These are phyloP conservation scores for Herpetospermum pedunculosum DNA, from an alignment of 306 rosid species.

Conservation along the genomic window DNA sequence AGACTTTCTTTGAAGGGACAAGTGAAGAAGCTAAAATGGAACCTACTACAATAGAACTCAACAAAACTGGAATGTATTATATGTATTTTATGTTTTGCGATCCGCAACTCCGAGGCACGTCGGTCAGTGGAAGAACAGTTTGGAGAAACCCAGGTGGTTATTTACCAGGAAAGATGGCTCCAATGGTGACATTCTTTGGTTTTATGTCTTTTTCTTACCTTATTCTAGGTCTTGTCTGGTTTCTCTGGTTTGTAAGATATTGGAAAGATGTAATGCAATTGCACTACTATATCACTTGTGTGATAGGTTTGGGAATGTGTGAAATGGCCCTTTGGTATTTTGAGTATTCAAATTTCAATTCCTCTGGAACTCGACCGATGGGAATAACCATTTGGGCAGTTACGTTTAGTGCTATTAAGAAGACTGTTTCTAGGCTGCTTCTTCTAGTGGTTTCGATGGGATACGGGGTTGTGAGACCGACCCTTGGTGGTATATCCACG, in stretches of 20 bases:
- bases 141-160: slow-evolving; percentile 88
- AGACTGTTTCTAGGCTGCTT: slow-evolving; percentile 74
- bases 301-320: slow-evolving; percentile 87
- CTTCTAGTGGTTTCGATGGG: slow-evolving; percentile 91
- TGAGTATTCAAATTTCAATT: slow-evolving; percentile 79
- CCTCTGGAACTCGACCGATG: slow-evolving; percentile 79
- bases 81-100: slow-evolving; percentile 86
- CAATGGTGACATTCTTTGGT: slow-evolving; percentile 67
- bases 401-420: slow-evolving; percentile 70
- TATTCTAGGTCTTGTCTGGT: slow-evolving; percentile 67
- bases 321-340: slow-evolving; percentile 97
- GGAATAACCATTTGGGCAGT: slow-evolving; percentile 86
- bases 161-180: slow-evolving; percentile 82
- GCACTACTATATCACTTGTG: slow-evolving; percentile 78
- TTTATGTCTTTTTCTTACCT: slow-evolving; percentile 78
- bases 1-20: slow-evolving; percentile 54
- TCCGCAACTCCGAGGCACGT: slow-evolving; percentile 46
- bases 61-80: slow-evolving; percentile 76
- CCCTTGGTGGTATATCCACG: slow-evolving; percentile 56
- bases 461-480: slow-evolving; percentile 65
- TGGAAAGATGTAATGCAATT: slow-evolving; percentile 78
- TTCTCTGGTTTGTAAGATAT: slow-evolving; percentile 61
- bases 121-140: slow-evolving; percentile 57
- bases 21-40: slow-evolving; percentile 25
- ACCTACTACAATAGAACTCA: slow-evolving; percentile 24